Evolutionary conservation across 1,284 basidiomycete species (phyloP).

Genomic region (Trichosporon coremiiforme): DNA sequence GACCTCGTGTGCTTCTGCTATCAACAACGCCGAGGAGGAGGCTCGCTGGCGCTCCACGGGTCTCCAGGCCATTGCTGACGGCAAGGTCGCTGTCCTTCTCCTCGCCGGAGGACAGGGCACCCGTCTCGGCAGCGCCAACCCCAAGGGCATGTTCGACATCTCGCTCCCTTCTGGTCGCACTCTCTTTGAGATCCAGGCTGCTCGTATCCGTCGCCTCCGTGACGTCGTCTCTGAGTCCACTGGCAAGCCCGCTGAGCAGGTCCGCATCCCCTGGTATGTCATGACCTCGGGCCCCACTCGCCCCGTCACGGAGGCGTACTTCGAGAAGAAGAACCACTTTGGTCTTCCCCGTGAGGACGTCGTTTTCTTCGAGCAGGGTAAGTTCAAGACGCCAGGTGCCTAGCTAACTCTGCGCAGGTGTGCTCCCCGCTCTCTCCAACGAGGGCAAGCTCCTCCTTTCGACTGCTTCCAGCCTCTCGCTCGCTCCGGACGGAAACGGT

Average conservation of each 20-base stretch:
- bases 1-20: slow-evolving; percentile 67
- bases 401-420: slow-evolving; percentile 63
- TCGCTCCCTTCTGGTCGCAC: slow-evolving; percentile 88
- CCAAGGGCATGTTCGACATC: slow-evolving; percentile 99
- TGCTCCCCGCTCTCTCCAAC: slow-evolving; percentile 89
- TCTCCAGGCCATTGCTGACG: slow-evolving; percentile 74
- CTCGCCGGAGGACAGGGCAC: slow-evolving; percentile 99
- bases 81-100: slow-evolving; percentile 87
- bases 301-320: slow-evolving; percentile 81
- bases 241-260: slow-evolving; percentile 62
- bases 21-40: slow-evolving; percentile 63
- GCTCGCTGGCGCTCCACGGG: slow-evolving; percentile 73
- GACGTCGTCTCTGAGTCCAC: slow-evolving; percentile 66
- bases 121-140: slow-evolving; percentile 83
- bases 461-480: slow-evolving; percentile 72
- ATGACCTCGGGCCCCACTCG: slow-evolving; percentile 99
- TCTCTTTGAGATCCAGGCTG: slow-evolving; percentile 95
- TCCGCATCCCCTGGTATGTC: slow-evolving; percentile 89
- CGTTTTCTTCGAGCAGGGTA: slow-evolving; percentile 96
- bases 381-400: slow-evolving; percentile 36
- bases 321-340: slow-evolving; percentile 76
- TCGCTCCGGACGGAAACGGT: slow-evolving; percentile 97
- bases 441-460: slow-evolving; percentile 94
- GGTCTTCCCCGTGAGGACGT: slow-evolving; percentile 80
- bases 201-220: slow-evolving; percentile 84